Conservation (phyloP, 768 basidiomycete species). For the Amanita jacksonii region DNA sequence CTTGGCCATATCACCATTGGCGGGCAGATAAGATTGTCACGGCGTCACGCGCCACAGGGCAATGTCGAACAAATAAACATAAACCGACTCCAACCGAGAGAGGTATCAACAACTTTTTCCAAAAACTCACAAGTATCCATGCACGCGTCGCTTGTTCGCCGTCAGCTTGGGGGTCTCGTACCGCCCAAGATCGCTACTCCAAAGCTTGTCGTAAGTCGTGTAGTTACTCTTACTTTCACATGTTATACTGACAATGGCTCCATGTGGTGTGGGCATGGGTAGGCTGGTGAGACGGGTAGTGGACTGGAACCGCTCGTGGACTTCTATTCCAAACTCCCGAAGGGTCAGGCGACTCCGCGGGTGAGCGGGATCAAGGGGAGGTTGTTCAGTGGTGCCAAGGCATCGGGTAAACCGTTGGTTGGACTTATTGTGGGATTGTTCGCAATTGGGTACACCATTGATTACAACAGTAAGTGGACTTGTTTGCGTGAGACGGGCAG, state of each 20-base stretch:
- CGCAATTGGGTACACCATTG: constrained; percentile 75
- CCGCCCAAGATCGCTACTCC: constrained; percentile 96
- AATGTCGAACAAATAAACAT: not conserved
- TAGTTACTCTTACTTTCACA: not conserved
- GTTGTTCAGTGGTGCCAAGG: constrained; percentile 82
- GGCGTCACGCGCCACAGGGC: not conserved
- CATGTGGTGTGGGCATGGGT: not conserved
- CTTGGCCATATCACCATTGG: too few relatives aligned
- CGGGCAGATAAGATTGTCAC: too few relatives aligned
- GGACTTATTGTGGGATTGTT: constrained; percentile 58
- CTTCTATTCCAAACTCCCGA: constrained; percentile 96
- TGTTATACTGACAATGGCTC: not conserved
- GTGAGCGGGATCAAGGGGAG: constrained; percentile 67
- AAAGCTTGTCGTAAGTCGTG: constrained; percentile 61
- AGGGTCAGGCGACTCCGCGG: constrained; percentile 62
- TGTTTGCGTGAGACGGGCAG: constrained; percentile 1
- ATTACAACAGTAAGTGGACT: constrained; percentile 73
- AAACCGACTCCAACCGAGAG: constrained; percentile 15
- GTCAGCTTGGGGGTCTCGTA: constrained; percentile 75
- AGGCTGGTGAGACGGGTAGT: constrained; percentile 78
- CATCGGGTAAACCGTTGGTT: constrained; percentile 60
- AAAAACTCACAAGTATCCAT: constrained; percentile 31
- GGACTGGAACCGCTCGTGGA: constrained; percentile 81
- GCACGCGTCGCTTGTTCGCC: constrained; percentile 78
- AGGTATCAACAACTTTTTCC: constrained; percentile 10